Evolutionary conservation across 2,329 filamentous ascomycete species (phyloP), one percentile per base, ranked within the genome.

Genomic region (Aspergillus sp.): DNA sequence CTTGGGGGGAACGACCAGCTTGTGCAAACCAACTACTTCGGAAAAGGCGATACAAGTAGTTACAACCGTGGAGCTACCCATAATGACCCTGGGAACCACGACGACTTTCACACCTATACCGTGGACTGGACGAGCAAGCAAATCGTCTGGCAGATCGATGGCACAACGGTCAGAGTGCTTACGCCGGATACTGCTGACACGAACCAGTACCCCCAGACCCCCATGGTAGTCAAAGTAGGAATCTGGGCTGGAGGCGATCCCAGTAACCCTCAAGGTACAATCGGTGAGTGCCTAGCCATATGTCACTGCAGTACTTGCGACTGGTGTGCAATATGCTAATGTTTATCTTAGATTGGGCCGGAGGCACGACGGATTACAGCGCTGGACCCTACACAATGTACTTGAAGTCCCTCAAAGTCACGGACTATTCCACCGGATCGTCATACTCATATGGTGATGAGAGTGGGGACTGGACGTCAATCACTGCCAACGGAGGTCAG

Each of bases 21-120:
- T 76, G 90, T 96, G n/a, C 95, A 99, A 78, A 90, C 88, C 68
- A 99, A 99, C 79, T 99, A 96, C 80, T 99, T 99, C 69, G 92
- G 92, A 75, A 96, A 98, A 78, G 95, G 94, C 56, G 84, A 90
- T 67, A 93, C 91, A 0, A 88, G 85, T 30, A 85, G 85, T n/a
- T 96, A 94, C 81, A 92, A 96, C 78, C 90, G 95, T 58, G 93
- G 91, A 63, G 88, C 90, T 60, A 93, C 91, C 75, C 91, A 96
- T 75, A 78, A 86, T 4, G 81, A 88, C 71, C 66, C 81, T 63
- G 78, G 84, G 69, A 95, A 90, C 64, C 92, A 96, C 74, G 82
- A 82, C 53, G 76, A 83, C 38, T 97, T 90, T 76, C 88, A 94
- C 76, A 97, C 88, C 8, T 99, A 98, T 79, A 88, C 89, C 3